These are phyloP conservation scores for Termitomyces titanicus DNA, from an alignment of 768 basidiomycete genomes.

Conservation along the genomic window DNA sequence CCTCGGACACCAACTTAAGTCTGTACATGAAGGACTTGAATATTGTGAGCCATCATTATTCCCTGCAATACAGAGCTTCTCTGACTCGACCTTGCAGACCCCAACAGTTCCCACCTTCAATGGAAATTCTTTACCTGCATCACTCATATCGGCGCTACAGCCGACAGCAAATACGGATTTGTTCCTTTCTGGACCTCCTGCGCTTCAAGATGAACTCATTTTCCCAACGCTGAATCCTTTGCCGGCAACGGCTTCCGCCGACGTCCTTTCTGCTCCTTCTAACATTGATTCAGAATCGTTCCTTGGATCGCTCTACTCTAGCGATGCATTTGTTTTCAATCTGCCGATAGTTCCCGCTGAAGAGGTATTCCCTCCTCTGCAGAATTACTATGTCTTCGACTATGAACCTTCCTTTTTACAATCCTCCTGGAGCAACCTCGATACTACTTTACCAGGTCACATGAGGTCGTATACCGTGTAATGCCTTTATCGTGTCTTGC, in stretches of 20 bases:
- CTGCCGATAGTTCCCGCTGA: conserved; percentile 3
- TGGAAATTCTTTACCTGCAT: background rate
- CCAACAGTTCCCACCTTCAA: conserved; percentile 20
- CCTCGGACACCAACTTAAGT: conserved; percentile 18
- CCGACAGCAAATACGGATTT: background rate
- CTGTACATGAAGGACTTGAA: conserved; percentile 21
- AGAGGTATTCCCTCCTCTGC: conserved; percentile 2
- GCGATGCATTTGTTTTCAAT: conserved; percentile 4
- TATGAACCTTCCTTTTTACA: conserved; percentile 3
- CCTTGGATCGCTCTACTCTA: conserved; percentile 10
- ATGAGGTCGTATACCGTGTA: background rate
- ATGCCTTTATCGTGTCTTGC: background rate
- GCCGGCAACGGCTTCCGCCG: background rate
- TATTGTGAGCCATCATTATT: conserved; percentile 21
- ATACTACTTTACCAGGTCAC: background rate
- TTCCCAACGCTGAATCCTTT: conserved; percentile 9
- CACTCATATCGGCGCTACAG: background rate
- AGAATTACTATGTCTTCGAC: conserved; percentile 1
- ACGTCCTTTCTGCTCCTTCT: background rate
- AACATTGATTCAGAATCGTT: conserved; percentile 1
- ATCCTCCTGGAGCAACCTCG: conserved; percentile 1
- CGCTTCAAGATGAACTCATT: conserved; percentile 4
- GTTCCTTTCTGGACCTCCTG: background rate
- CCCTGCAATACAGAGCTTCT: background rate
- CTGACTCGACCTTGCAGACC: conserved; percentile 18